Conservation (phyloP, 2,329 filamentous ascomycete species). For the Alternaria sp. region DNA sequence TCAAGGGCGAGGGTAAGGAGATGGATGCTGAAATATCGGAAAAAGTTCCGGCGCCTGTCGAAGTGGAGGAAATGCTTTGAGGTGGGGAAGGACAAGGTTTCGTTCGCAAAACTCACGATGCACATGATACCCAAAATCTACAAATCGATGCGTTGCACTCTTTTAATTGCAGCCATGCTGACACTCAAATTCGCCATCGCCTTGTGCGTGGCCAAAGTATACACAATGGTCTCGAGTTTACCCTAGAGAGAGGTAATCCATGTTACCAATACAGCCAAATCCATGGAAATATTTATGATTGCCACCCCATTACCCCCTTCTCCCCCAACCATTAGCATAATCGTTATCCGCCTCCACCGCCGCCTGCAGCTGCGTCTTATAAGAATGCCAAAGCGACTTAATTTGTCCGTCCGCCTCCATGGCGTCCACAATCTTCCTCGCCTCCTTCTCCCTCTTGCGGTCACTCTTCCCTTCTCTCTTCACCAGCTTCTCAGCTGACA, state of each 20-base stretch:
- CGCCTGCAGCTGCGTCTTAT: slow-evolving; percentile 65
- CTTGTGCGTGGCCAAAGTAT: neutral
- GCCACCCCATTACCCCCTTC: neutral
- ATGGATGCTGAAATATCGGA: slow-evolving; percentile 22
- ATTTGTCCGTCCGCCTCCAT: slow-evolving; percentile 71
- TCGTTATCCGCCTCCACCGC: slow-evolving; percentile 42
- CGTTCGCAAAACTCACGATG: neutral
- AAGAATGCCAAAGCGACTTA: slow-evolving; percentile 69
- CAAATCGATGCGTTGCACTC: slow-evolving; percentile 11
- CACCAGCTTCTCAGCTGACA: slow-evolving; percentile 66
- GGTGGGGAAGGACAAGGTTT: neutral
- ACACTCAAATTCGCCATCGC: neutral
- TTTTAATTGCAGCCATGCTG: neutral
- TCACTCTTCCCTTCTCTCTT: slow-evolving; percentile 69
- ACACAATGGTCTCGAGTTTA: neutral
- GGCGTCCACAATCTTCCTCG: slow-evolving; percentile 68
- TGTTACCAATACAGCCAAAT: neutral
- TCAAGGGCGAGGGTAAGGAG: slow-evolving; percentile 28
- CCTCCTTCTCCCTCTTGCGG: slow-evolving; percentile 67
- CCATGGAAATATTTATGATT: neutral
- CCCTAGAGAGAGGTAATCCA: neutral
- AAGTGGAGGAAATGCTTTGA: slow-evolving; percentile 43
- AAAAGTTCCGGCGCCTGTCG: slow-evolving; percentile 24
- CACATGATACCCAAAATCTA: slow-evolving; percentile 18
- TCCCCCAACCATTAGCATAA: slow-evolving; percentile 14